Percentiles rank a stretch among this genome's conserved stretches.
These are phyloP conservation scores for Serendipita sp. DNA, from an alignment of 768 basidiomycete genomes.

Conservation along the genomic window DNA sequence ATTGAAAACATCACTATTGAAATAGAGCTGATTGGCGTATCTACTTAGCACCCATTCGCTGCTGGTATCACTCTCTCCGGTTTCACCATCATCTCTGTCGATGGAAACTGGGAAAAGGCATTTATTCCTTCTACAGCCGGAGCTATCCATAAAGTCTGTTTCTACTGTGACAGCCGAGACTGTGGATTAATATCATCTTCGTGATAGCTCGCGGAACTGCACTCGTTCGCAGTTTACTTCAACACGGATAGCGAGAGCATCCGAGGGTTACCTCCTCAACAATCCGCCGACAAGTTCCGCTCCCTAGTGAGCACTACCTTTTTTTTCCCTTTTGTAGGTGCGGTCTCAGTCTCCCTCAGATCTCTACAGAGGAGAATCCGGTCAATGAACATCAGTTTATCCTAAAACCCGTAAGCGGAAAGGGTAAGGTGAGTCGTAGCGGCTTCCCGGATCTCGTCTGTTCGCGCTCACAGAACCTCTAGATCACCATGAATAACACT, in stretches of 20 bases:
- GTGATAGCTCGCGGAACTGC: conserved; percentile 60
- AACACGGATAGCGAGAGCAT: conserved; percentile 81
- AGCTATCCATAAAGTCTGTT: conserved; percentile 70
- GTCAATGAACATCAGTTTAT: conserved; percentile 71
- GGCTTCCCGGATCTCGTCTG: neutral
- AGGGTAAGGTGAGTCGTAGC: conserved; percentile 53
- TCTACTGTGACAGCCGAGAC: neutral
- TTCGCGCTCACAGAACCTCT: neutral
- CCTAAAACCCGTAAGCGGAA: conserved; percentile 86
- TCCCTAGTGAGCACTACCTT: conserved; percentile 37
- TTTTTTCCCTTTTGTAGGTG: too few relatives aligned
- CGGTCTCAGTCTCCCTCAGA: conserved; percentile 20
- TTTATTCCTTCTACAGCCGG: conserved; percentile 84
- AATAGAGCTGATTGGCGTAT: neutral
- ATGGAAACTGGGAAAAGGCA: conserved; percentile 72
- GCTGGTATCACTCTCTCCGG: conserved; percentile 75
- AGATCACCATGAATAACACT: conserved; percentile 75
- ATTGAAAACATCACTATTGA: neutral
- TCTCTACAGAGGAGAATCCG: conserved; percentile 30
- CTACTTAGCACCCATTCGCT: conserved; percentile 75
- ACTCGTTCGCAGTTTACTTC: conserved; percentile 84
- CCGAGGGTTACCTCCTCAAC: conserved; percentile 44
- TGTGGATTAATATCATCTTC: neutral
- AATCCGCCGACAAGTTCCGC: conserved; percentile 57
- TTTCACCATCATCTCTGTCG: conserved; percentile 79